Base-by-base conservation (phyloP, 1,284 basidiomycete genomes). In the Cryptococcus neoformans region DNA sequence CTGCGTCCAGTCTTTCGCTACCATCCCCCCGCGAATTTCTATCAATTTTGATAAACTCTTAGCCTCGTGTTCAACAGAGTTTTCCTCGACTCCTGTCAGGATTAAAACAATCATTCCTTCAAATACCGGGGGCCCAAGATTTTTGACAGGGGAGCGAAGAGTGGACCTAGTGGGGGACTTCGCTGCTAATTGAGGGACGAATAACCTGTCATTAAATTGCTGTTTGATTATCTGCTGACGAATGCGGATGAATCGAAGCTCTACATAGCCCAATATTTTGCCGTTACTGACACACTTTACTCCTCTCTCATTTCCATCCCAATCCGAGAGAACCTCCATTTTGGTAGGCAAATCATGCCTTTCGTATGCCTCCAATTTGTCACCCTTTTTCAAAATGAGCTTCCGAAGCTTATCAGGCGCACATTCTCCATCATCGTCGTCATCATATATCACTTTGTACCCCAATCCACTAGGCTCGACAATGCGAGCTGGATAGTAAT, bases 1-100 rank as follows among this genome's bases (percentile, higher is more conserved):
- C n/a, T 80, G 80, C 11, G 80, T 76, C 83, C 88, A 87, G 57
- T 88, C 83, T 9, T 85, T 83, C 17, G 87, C 71, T 4, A 89
- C 79, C 2, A 74, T 70, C 51, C 53, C 3, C 87, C 90, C 88
- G 12, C 80, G 72, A 3, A 67, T 69, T 60, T 78, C 80, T 63
- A 92, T 83, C 1, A 41, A 6, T 17, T 21, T 35, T 12, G 17
- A 21, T 21, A 44, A 8, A 40, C 56, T 38, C 11, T 40, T 16
- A 4, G 49, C 37, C 14, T 39, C 36, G 9, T 16, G 37, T 17
- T 36, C 38, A 12, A 17, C 49, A 9, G n/a, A 21, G 34, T n/a
- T 21, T 36, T 46, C 38, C 16, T 56, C 47, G n/a, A 45, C 16
- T 14, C 55, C 47, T 38, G 36, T 55, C 5, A 58, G 59, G 37